These are phyloP conservation scores for Plasmodium cynomolgi DNA, from an alignment of 169 alveolate species.

Conservation along the genomic window DNA sequence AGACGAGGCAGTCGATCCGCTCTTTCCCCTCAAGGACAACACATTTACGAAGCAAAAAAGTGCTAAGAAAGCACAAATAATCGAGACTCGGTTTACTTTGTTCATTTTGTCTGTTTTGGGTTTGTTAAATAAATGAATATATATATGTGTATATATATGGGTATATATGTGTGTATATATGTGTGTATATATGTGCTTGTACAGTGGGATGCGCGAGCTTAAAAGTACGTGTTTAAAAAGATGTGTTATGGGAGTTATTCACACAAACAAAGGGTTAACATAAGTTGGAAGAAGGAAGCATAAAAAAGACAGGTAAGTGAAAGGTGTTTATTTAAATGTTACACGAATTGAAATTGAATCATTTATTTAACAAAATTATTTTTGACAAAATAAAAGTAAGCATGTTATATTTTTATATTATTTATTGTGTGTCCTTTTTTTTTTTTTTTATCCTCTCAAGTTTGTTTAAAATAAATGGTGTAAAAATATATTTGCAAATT, in stretches of 20 bases:
- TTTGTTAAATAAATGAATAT: neutral
- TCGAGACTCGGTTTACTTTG: conserved; percentile 37
- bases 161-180: neutral
- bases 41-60: conserved; percentile 57
- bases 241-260: conserved; percentile 22
- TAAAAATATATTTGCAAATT: neutral
- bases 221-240: neutral
- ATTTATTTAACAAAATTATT: neutral
- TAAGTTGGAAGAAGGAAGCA: neutral
- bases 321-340: conserved; percentile 1
- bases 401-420: neutral
- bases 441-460: neutral
- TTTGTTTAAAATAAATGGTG: conserved; percentile 13
- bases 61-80: conserved; percentile 26
- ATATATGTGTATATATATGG: neutral
- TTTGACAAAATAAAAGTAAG: conserved; percentile 9
- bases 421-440: conserved; percentile 16
- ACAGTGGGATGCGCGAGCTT: neutral
- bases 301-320: conserved; percentile 28
- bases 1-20: conserved; percentile 15
- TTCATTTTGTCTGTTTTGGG: conserved; percentile 40
- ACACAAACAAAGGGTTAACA: neutral
- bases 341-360: conserved; percentile 8
- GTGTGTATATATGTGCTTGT: neutral
- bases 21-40: conserved; percentile 37